These are phyloP conservation scores for Rhinocladiella similis DNA, from an alignment of 2,329 filamentous ascomycete species.

Conservation along the genomic window DNA sequence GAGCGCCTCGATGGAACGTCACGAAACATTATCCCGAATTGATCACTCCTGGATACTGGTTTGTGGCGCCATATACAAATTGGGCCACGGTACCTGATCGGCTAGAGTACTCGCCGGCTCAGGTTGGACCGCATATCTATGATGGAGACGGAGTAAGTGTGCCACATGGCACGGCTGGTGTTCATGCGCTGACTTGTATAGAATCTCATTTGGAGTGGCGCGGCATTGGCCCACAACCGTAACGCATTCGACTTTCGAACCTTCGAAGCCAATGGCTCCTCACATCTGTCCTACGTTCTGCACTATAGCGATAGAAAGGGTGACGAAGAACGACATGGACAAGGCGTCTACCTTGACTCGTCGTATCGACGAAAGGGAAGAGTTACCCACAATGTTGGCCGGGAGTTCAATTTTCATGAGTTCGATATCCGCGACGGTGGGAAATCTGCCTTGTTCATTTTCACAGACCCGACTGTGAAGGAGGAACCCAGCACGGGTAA, in stretches of 20 bases:
- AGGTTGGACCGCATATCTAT: constrained; percentile 14
- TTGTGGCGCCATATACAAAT: constrained; percentile 2
- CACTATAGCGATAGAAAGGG: constrained; percentile 21
- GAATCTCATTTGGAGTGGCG: constrained; percentile 13
- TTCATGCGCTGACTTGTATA: not conserved
- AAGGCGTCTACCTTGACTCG: constrained; percentile 2
- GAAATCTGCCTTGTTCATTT: not conserved
- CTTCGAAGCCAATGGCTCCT: constrained; percentile 2
- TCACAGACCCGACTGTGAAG: constrained; percentile 7
- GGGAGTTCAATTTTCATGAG: constrained; percentile 20
- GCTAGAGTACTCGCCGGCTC: constrained; percentile 1
- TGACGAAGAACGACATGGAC: not conserved
- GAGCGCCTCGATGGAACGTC: constrained; percentile 1
- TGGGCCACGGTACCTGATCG: not conserved
- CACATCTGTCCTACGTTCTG: constrained; percentile 5
- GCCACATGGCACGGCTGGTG: constrained; percentile 9
- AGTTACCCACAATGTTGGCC: not conserved
- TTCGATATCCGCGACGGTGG: constrained; percentile 12
- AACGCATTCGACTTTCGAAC: constrained; percentile 14
- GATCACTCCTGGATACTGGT: constrained; percentile 11
- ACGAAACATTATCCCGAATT: not conserved
- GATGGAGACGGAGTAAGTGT: constrained; percentile 2
- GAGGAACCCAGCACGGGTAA: constrained; percentile 5
- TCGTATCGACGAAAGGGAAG: not conserved
- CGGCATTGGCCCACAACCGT: constrained; percentile 1